Evolutionary conservation across 345 rosid genomes (phyloP).

Genomic region (Cochlearia excelsa): DNA sequence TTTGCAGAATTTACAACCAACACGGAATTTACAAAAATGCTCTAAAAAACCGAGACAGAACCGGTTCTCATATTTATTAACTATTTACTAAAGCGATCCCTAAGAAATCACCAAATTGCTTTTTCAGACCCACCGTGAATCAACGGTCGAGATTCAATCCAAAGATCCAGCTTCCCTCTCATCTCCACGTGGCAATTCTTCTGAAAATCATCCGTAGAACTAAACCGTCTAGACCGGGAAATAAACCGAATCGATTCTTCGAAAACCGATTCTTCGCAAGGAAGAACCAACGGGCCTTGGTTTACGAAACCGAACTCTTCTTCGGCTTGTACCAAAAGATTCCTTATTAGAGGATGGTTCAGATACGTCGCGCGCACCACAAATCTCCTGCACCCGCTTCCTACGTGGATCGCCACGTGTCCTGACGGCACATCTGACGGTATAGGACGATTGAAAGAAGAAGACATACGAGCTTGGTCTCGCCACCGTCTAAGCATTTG

Average conservation of each 20-base stretch:
- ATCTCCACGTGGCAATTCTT: conserved; percentile 53
- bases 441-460: conserved; percentile 39
- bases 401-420: conserved; percentile 83
- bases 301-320: conserved; percentile 82
- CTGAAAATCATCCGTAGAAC: conserved; percentile 55
- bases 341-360: conserved; percentile 79
- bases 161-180: conserved; percentile 44
- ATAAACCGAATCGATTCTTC: conserved; percentile 71
- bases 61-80: conserved; percentile 2
- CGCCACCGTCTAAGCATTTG: conserved; percentile 89
- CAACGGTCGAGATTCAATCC: conserved; percentile 80
- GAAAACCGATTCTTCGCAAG: conserved; percentile 83
- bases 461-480: conserved; percentile 67
- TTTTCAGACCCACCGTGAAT: conserved; percentile 55
- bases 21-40: background rate
- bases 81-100: conserved; percentile 14
- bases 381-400: conserved; percentile 61
- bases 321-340: conserved; percentile 69
- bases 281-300: conserved; percentile 80
- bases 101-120: conserved; percentile 43
- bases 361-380: conserved; percentile 84
- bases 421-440: conserved; percentile 90
- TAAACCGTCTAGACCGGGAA: conserved; percentile 45
- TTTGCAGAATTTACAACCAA: conserved; percentile 18
- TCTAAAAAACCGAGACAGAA: conserved; percentile 26